These are phyloP conservation scores for Naegleria lovaniensis DNA, from an alignment of 208 protist species.

Conservation along the genomic window DNA sequence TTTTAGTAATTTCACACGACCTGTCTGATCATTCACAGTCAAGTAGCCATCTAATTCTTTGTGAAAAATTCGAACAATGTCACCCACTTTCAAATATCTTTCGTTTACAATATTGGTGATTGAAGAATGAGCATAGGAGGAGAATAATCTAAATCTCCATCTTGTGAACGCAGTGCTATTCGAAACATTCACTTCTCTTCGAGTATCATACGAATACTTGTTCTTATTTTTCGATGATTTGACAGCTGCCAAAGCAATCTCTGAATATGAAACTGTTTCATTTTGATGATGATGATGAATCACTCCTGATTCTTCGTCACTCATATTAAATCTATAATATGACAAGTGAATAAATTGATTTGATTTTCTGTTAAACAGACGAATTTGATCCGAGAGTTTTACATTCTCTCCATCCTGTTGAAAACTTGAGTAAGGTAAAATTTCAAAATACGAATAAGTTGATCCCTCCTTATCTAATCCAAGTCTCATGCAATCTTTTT, in stretches of 20 bases:
- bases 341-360: neutral
- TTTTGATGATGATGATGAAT: neutral
- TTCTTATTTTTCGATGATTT: neutral
- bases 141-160: neutral
- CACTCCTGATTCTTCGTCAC: neutral
- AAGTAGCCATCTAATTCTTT: neutral
- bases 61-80: neutral
- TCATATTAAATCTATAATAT: neutral
- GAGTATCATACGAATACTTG: neutral
- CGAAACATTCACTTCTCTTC: neutral
- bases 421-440: neutral
- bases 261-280: neutral
- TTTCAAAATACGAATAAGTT: neutral
- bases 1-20: neutral
- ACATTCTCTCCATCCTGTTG: neutral
- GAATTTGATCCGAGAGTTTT: neutral
- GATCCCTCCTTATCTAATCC: neutral
- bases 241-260: neutral
- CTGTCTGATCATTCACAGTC: neutral
- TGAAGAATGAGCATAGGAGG: neutral
- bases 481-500: conserved; percentile 18
- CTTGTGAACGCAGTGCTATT: neutral
- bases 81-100: neutral
- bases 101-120: neutral
- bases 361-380: neutral